Evolutionary conservation across 257 asterid genomes (phyloP).

Genomic region (Catharanthus roseus): DNA sequence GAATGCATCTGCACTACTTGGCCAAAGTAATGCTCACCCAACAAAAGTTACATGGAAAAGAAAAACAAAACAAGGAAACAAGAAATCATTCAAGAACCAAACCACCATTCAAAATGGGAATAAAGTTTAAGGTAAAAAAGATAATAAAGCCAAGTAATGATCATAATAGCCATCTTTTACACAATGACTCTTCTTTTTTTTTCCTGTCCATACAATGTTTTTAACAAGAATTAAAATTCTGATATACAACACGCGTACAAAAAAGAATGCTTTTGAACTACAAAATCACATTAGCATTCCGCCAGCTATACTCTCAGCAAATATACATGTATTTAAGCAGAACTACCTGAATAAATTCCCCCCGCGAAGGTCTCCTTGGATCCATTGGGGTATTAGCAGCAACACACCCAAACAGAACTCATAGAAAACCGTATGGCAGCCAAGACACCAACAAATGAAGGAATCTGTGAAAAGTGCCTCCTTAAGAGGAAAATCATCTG

Average conservation of each 20-base stretch:
- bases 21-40: too few relatives aligned
- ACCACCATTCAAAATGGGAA: background rate
- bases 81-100: too few relatives aligned
- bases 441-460: background rate
- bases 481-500: slow-evolving; percentile 32
- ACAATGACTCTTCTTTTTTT: slow-evolving; percentile 1
- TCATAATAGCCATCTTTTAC: slow-evolving; percentile 8
- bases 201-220: slow-evolving; percentile 5
- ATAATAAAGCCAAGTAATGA: background rate
- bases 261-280: slow-evolving; percentile 42
- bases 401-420: slow-evolving; percentile 7
- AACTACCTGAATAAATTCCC: slow-evolving; percentile 25
- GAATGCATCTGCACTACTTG: too few relatives aligned
- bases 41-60: too few relatives aligned
- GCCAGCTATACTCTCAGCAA: slow-evolving; percentile 43
- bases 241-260: slow-evolving; percentile 24
- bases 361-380: slow-evolving; percentile 20
- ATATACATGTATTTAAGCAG: slow-evolving; percentile 45
- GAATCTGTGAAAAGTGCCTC: slow-evolving; percentile 12
- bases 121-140: background rate
- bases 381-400: slow-evolving; percentile 18
- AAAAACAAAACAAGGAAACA: too few relatives aligned
- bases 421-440: slow-evolving; percentile 1
- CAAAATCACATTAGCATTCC: slow-evolving; percentile 56
- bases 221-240: slow-evolving; percentile 15